Evolutionary conservation across 2,329 filamentous ascomycete species (phyloP), one percentile per base, ranked within the genome.

Genomic region (Sporothrix protearum): DNA sequence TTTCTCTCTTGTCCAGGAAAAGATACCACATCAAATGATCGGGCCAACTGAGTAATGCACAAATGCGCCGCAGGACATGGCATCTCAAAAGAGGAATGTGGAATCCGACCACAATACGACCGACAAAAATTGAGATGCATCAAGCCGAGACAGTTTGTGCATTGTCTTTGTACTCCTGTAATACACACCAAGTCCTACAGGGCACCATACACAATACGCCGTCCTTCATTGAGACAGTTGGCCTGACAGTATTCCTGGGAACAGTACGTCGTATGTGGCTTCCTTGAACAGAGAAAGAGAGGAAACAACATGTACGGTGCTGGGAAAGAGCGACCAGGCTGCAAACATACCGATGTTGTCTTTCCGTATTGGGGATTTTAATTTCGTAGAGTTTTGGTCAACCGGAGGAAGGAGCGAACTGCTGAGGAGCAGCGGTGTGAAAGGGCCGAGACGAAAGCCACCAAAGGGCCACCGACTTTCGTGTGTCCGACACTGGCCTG

Each of bases 381-480:
- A 36, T 59, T 36, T 59, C 55, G n/a, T 16, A 59, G 12, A 36
- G 30, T 19, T 57, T 45, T 28, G 66, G 39, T 45, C 28, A 55
- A 39, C 64, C n/a, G 9, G 64, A 16, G 47, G n/a, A 53, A 55
- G 47, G 64, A 51, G 25, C 36, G 8, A 39, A 10, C 12, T 68
- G n/a, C 63, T 22, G 64, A 55, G 39, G 64, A 39, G 64, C 64
- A 39, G 67, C 67, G 67, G 67, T 47, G 49, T 45, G 57, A 53
- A 69, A 69, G 67, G 67, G 49, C 67, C 67, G 55, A 69, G 51
- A 39, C 3, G 28, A 36, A 33, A 36, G 47, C 16, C 28, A 22
- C 28, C 45, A 9, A 14, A 22, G 22, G 16, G 28, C 64, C 45
- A 49, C 10, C 28, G 42, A 45, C 45, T 30, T 57, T 55, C 33